Evolutionary conservation across 495 filamentous ascomycete genomes (phyloP).

Genomic region (Cercophora newfieldiana): DNA sequence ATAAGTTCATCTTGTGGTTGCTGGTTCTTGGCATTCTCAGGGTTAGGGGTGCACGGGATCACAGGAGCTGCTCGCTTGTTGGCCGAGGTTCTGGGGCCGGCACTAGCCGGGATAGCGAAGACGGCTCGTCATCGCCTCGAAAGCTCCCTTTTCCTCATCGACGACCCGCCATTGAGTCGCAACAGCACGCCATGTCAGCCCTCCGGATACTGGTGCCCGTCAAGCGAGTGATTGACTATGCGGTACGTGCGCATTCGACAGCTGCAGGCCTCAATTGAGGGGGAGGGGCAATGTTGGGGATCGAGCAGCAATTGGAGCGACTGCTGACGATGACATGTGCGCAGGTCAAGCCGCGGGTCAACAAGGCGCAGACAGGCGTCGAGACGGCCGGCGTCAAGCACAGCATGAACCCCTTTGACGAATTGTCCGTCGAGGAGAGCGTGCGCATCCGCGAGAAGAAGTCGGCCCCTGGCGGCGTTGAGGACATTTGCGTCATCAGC

Average conservation of each 20-base stretch:
- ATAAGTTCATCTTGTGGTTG: neutral
- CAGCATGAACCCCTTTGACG: constrained; percentile 98
- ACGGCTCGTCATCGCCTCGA: constrained; percentile 22
- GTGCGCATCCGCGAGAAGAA: constrained; percentile 87
- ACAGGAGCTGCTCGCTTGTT: constrained; percentile 22
- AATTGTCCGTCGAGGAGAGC: constrained; percentile 94
- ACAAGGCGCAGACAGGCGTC: constrained; percentile 90
- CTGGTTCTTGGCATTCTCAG: neutral
- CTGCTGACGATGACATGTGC: constrained; percentile 2
- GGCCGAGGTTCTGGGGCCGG: constrained; percentile 41
- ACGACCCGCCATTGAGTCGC: constrained; percentile 28
- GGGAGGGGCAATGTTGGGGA: neutral
- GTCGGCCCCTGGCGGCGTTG: constrained; percentile 59
- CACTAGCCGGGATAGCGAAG: constrained; percentile 33
- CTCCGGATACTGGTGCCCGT: constrained; percentile 93
- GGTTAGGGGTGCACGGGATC: constrained; percentile 28
- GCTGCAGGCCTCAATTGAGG: neutral
- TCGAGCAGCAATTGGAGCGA: neutral
- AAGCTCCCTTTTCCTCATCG: constrained; percentile 13
- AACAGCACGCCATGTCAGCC: constrained; percentile 63
- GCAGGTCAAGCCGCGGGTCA: constrained; percentile 96
- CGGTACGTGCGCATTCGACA: constrained; percentile 56
- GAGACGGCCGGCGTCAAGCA: constrained; percentile 92
- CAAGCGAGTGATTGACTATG: constrained; percentile 99
- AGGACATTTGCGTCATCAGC: constrained; percentile 86